Conservation (phyloP, 2,329 filamentous ascomycete genomes). For the Penicillium psychrosexuale region DNA sequence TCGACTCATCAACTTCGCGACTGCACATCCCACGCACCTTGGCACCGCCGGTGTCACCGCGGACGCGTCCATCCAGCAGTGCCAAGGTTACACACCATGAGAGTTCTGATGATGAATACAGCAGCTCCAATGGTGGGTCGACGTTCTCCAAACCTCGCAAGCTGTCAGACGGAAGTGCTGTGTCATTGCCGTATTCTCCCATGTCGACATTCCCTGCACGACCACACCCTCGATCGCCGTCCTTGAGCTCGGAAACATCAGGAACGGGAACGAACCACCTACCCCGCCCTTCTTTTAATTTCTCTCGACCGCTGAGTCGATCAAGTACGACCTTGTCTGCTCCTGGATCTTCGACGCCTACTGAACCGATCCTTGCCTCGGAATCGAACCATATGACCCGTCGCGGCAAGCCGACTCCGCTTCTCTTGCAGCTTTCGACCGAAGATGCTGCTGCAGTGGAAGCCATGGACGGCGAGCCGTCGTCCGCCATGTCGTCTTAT, state of each 20-base stretch:
- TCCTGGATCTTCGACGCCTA: slow-evolving; percentile 25
- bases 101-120: slow-evolving; percentile 66
- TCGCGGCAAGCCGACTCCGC: slow-evolving; percentile 32
- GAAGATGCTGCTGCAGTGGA: slow-evolving; percentile 17
- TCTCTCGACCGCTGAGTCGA: slow-evolving; percentile 81
- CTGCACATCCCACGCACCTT: slow-evolving; percentile 43
- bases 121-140: slow-evolving; percentile 56
- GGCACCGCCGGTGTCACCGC: slow-evolving; percentile 47
- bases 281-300: slow-evolving; percentile 80
- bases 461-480: slow-evolving; percentile 28
- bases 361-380: slow-evolving; percentile 36
- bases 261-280: slow-evolving; percentile 53
- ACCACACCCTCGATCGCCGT: slow-evolving; percentile 72
- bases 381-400: slow-evolving; percentile 26
- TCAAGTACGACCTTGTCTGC: slow-evolving; percentile 42
- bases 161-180: slow-evolving; percentile 67
- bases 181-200: slow-evolving; percentile 60
- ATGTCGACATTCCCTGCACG: slow-evolving; percentile 59
- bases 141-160: slow-evolving; percentile 71
- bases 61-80: slow-evolving; percentile 44
- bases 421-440: slow-evolving; percentile 27
- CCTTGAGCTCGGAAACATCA: slow-evolving; percentile 77
- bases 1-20: slow-evolving; percentile 34
- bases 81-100: slow-evolving; percentile 62
- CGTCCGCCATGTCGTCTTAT: slow-evolving; percentile 65